Base-by-base conservation (phyloP, 176 grass and related monocot species). In the Echinochloa phyllopogon region DNA sequence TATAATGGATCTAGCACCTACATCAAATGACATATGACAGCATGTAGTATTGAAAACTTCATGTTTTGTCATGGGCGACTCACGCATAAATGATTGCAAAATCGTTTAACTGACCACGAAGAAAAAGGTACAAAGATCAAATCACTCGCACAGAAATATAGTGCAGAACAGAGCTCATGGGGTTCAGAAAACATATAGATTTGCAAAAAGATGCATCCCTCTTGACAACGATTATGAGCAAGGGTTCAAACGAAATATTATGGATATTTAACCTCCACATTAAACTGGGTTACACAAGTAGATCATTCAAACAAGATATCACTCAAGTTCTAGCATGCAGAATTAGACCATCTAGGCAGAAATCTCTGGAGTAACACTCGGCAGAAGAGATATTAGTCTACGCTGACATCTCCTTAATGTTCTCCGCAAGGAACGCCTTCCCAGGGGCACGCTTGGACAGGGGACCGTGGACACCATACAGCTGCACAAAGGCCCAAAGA, bases 401-500 rank as follows among this genome's bases (percentile, higher is more conserved):
- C 0, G 41, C 49, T 8, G 69, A 50, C 9, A 33, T 33, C 1
- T 16, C 63, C 69, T 69, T 3, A 70, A 77, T n/a, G 21, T 15
- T 56, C 25, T 81, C 78, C 15, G 52, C 86, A 5, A 82, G 52
- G 43, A 82, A 42, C 4, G 21, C 72, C 11, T 77, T 57, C 29
- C 63, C 41, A 33, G 86, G 86, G 42, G 63, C 16, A 12, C 63
- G 62, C 29, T 76, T 41, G 2, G 62, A 8, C 20, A 82, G 65
- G 10, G 62, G 62, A 10, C 72, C 79, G 0, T 87, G 86, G 53
- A 76, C 72, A 77, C 79, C 86, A 9, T 43, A 51, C 13, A 82
- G 40, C 85, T 76, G 50, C 25, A 58, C 3, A 76, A 68, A 17
- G 24, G 41, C 29, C 27, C 6, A 45, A 42, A 69, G 43, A 79